A percentile compares a stretch with the other conserved stretches of the same genome.
These are phyloP conservation scores for Penicillium riverlandense DNA, from an alignment of 495 filamentous ascomycete genomes.

Conservation along the genomic window DNA sequence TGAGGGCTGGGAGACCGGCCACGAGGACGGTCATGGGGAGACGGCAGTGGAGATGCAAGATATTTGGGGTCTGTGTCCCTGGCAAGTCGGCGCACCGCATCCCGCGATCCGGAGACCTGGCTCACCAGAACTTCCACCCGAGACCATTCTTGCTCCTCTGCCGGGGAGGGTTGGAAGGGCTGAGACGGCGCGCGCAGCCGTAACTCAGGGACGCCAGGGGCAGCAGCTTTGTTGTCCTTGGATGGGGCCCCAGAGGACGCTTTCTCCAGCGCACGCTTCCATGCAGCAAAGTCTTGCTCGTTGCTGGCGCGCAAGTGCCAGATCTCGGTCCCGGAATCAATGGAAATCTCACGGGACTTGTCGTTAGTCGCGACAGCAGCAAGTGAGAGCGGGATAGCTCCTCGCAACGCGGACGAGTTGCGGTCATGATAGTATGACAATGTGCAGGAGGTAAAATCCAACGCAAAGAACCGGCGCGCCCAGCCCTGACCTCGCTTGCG, in stretches of 20 bases:
- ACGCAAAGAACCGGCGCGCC: slow-evolving; percentile 86
- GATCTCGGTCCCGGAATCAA: slow-evolving; percentile 93
- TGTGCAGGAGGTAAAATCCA: slow-evolving; percentile 86
- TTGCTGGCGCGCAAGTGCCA: slow-evolving; percentile 91
- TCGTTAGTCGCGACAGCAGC: slow-evolving; percentile 87
- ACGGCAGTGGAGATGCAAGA: slow-evolving; percentile 16
- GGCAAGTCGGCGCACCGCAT: slow-evolving; percentile 77
- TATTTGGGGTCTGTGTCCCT: slow-evolving; percentile 72
- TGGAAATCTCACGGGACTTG: slow-evolving; percentile 80
- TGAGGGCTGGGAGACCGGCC: slow-evolving; percentile 36
- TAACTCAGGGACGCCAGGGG: slow-evolving; percentile 18
- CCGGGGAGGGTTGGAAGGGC: slow-evolving; percentile 18
- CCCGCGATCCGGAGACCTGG: slow-evolving; percentile 76
- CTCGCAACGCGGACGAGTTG: slow-evolving; percentile 81
- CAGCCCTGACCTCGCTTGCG: slow-evolving; percentile 91
- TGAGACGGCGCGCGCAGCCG: slow-evolving; percentile 23
- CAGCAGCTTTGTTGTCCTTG: slow-evolving; percentile 10
- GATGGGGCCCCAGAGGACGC: slow-evolving; percentile 45
- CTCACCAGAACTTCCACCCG: slow-evolving; percentile 77
- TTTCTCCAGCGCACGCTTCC: slow-evolving; percentile 77
- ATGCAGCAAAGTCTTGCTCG: slow-evolving; percentile 74
- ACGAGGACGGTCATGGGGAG: slow-evolving; percentile 17
- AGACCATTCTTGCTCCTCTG: slow-evolving; percentile 78
- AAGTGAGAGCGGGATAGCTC: slow-evolving; percentile 84
- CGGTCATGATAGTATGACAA: slow-evolving; percentile 93